These are phyloP conservation scores for Actinomortierella ambigua DNA, from an alignment of 371 early-diverging fungal species.

Conservation along the genomic window DNA sequence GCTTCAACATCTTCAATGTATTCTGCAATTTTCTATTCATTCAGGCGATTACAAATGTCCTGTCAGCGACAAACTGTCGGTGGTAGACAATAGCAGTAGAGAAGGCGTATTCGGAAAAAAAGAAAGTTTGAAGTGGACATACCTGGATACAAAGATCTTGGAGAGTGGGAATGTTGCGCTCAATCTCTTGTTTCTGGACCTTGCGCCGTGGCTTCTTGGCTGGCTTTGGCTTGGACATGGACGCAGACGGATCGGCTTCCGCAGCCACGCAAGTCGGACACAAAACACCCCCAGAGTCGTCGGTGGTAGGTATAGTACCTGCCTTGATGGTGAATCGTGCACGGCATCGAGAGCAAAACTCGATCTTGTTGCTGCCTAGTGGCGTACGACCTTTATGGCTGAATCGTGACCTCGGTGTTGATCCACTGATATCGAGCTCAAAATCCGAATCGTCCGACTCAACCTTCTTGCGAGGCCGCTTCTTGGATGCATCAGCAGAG, in stretches of 20 bases:
- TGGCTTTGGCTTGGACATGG: constrained; percentile 19
- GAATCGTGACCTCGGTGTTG: constrained; percentile 41
- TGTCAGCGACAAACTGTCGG: no score
- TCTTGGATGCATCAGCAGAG: constrained; percentile 30
- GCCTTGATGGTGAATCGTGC: constrained; percentile 55
- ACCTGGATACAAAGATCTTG: constrained; percentile 74
- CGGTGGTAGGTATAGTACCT: constrained; percentile 24
- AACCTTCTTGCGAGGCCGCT: constrained; percentile 46
- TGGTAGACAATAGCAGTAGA: no score
- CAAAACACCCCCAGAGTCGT: constrained; percentile 32
- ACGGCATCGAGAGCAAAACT: constrained; percentile 68
- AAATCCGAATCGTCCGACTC: constrained; percentile 50
- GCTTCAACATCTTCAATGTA: constrained; percentile 81
- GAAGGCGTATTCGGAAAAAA: no score
- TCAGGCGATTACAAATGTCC: no score
- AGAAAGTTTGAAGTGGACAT: no score
- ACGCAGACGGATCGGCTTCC: constrained; percentile 15
- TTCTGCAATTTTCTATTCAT: constrained; percentile 61
- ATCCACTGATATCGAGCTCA: constrained; percentile 41
- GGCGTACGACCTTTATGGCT: constrained; percentile 49
- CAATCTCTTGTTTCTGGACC: constrained; percentile 28
- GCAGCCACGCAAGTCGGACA: constrained; percentile 60
- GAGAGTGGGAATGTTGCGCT: constrained; percentile 50
- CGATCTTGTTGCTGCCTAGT: constrained; percentile 50
- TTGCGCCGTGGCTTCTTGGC: constrained; percentile 42